Conservation (phyloP, 768 basidiomycete species). For the Termitomyces sp. region DNA sequence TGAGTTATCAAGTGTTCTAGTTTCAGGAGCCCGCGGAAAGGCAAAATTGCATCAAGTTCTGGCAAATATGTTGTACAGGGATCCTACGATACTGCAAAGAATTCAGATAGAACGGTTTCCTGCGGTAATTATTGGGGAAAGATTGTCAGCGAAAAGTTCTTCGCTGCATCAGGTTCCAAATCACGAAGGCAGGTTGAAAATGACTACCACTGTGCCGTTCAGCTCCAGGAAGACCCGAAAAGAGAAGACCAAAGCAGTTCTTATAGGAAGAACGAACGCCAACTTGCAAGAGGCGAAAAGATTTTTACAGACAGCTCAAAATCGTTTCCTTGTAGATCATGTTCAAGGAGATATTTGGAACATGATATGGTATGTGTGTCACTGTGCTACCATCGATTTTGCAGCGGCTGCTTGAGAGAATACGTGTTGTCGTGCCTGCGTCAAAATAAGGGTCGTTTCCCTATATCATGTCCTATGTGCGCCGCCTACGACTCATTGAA, state of each 20-base stretch:
- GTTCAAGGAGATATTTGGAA: conserved; percentile 34
- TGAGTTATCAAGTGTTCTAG: too few relatives aligned
- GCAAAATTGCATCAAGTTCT: neutral
- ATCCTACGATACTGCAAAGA: neutral
- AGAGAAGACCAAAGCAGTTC: neutral
- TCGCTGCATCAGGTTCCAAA: neutral
- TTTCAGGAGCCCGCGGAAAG: neutral
- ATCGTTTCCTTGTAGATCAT: conserved; percentile 49
- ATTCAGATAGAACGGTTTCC: neutral
- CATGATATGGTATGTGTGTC: conserved; percentile 17
- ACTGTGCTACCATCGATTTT: conserved; percentile 46
- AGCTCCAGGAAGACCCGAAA: neutral
- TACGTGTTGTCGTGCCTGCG: conserved; percentile 40
- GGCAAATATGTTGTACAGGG: neutral
- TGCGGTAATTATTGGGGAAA: neutral
- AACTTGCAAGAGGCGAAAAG: neutral
- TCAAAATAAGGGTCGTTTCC: conserved; percentile 50
- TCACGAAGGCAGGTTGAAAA: neutral
- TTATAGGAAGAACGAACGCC: neutral
- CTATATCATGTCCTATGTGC: conserved; percentile 60
- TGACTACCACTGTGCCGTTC: neutral
- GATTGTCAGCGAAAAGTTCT: neutral
- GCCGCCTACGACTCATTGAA: conserved; percentile 20
- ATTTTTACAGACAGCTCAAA: conserved; percentile 13
- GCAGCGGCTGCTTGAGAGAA: conserved; percentile 42